Evolutionary conservation across 805 yeast genomes (phyloP).

Genomic region (Zygoascus bituminiphila): DNA sequence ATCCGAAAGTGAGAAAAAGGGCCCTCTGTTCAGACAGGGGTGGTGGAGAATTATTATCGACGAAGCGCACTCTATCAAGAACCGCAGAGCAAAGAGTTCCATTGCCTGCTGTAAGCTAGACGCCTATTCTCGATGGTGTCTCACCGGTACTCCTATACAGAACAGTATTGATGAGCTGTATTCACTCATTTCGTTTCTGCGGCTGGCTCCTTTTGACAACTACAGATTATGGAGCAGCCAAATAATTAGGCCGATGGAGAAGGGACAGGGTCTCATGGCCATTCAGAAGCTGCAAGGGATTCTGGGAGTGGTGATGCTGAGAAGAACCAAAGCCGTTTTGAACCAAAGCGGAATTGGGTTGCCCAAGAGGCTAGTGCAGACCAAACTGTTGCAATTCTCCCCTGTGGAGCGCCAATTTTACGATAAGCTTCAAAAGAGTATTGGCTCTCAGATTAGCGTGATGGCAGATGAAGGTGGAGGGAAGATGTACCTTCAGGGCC

Average conservation of each 20-base stretch:
- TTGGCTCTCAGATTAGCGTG: conserved; percentile 9
- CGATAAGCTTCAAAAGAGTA: conserved; percentile 17
- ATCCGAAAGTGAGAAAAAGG: conserved; percentile 19
- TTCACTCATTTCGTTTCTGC: conserved; percentile 39
- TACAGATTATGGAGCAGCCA: conserved; percentile 20
- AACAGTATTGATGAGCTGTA: conserved; percentile 46
- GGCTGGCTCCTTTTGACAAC: conserved; percentile 23
- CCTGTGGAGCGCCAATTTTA: conserved; percentile 25
- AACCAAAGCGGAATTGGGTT: conserved; percentile 17
- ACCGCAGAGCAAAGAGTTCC: conserved; percentile 38
- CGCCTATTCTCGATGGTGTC: conserved; percentile 44
- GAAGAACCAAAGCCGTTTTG: conserved; percentile 39
- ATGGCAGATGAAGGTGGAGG: conserved; percentile 27
- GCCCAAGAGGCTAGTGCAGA: conserved; percentile 20
- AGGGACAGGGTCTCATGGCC: conserved; percentile 16
- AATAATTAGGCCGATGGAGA: conserved; percentile 22
- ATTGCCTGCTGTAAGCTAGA: conserved; percentile 38
- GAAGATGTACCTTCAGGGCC: conserved; percentile 20
- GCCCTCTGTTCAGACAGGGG: conserved; percentile 22
- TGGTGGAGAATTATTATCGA: conserved; percentile 55
- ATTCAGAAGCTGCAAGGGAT: conserved; percentile 23
- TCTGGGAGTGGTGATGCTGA: conserved; percentile 33
- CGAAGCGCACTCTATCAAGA: conserved; percentile 58
- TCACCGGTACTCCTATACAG: conserved; percentile 62
- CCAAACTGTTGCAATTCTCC: conserved; percentile 21